Conservation (phyloP, 2,329 filamentous ascomycete species). For the Aspergillus ruber region DNA sequence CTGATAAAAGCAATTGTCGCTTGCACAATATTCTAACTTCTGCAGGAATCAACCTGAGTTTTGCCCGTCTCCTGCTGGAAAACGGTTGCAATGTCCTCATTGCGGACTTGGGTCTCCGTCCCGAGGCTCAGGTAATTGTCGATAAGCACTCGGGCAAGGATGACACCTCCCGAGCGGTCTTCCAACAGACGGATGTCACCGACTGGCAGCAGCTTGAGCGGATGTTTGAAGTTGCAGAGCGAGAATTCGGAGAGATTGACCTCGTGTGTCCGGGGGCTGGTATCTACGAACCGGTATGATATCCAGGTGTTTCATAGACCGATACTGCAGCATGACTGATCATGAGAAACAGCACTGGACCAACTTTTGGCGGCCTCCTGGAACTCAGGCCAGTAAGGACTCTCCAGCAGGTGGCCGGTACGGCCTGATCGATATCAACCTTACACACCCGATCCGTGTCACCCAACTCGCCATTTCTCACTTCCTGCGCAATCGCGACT, state of each 20-base stretch:
- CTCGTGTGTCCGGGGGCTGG: conserved; percentile 45
- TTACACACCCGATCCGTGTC: conserved; percentile 47
- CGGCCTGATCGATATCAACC: conserved; percentile 44
- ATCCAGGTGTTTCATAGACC: neutral
- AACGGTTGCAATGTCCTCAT: conserved; percentile 43
- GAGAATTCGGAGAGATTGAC: conserved; percentile 43
- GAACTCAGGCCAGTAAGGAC: conserved; percentile 37
- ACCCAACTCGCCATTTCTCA: conserved; percentile 47
- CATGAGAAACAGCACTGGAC: conserved; percentile 34
- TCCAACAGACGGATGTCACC: conserved; percentile 44
- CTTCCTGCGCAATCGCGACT: conserved; percentile 33
- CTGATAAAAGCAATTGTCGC: neutral
- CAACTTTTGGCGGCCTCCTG: conserved; percentile 47
- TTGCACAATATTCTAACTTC: conserved; percentile 2
- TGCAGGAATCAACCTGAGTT: conserved; percentile 42
- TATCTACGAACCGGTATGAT: conserved; percentile 37
- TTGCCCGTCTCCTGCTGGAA: conserved; percentile 38
- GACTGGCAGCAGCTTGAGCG: conserved; percentile 45
- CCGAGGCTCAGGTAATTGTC: conserved; percentile 38
- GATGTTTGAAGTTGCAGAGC: conserved; percentile 45
- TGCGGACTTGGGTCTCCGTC: conserved; percentile 40
- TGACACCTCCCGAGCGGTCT: conserved; percentile 30
- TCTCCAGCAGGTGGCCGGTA: conserved; percentile 36
- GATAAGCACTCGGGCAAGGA: conserved; percentile 35
- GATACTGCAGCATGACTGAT: neutral